Evolutionary conservation across 208 protist genomes (phyloP).

Genomic region (Naegleria gruberi): DNA sequence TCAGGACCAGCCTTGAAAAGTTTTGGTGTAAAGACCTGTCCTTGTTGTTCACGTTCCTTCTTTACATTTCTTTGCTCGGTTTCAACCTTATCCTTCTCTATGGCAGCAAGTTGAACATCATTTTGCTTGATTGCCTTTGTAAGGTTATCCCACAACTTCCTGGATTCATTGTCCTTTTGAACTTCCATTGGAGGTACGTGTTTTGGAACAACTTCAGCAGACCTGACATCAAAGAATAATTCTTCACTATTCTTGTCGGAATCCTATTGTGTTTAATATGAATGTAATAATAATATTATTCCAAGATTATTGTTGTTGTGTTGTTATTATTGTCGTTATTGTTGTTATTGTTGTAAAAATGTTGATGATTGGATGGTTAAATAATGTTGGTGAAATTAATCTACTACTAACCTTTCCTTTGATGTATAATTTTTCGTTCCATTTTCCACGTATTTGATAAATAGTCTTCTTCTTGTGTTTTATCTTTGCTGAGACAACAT

Average conservation of each 20-base stretch:
- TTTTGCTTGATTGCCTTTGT: conserved; percentile 42
- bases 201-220: conserved; percentile 17
- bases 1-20: conserved; percentile 4
- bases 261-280: background rate
- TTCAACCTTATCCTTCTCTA: conserved; percentile 49
- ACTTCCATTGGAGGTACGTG: conserved; percentile 32
- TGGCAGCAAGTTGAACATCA: conserved; percentile 49
- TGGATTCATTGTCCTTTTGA: conserved; percentile 40
- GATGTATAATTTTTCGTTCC: conserved; percentile 43
- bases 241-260: background rate
- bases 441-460: conserved; percentile 47
- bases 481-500: conserved; percentile 45
- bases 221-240: conserved; percentile 23
- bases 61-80: conserved; percentile 35
- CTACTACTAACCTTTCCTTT: background rate
- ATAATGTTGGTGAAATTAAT: background rate
- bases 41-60: conserved; percentile 24
- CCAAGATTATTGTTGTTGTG: too few relatives aligned
- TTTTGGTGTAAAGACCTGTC: conserved; percentile 21
- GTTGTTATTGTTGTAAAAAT: too few relatives aligned
- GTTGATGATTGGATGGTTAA: background rate
- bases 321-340: too few relatives aligned
- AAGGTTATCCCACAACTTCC: conserved; percentile 48
- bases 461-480: conserved; percentile 39
- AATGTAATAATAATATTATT: too few relatives aligned